phyloP scores from a whole-genome alignment of 2,329 filamentous ascomycete genomes.

The Trichoderma oligosporum region DNA sequence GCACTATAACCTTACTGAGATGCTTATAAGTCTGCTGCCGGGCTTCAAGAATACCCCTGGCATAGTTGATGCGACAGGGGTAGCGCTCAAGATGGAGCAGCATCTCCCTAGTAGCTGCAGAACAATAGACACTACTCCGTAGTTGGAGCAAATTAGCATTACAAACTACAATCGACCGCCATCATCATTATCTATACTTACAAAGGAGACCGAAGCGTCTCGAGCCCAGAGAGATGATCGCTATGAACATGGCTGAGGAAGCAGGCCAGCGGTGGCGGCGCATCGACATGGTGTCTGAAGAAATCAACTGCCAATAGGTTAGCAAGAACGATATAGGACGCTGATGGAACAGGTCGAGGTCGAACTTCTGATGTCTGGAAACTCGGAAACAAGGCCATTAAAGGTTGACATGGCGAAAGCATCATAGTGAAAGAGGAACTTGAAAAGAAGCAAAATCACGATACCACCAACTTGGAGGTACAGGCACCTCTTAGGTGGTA shows the following conservation, averaged over 20 bases:
- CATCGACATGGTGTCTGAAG: conserved; percentile 59
- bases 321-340: not conserved
- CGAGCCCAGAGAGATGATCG: conserved; percentile 80
- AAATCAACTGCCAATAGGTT: conserved; percentile 63
- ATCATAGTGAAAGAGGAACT: not conserved
- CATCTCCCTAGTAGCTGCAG: conserved; percentile 74
- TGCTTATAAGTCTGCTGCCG: conserved; percentile 72
- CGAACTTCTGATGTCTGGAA: conserved; percentile 69
- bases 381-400: conserved; percentile 67
- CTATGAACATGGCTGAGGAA: conserved; percentile 93
- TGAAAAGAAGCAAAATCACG: not conserved
- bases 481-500: too few relatives aligned
- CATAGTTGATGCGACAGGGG: conserved; percentile 76
- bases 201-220: conserved; percentile 73
- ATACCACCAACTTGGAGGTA: too few relatives aligned
- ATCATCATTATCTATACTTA: conserved; percentile 32
- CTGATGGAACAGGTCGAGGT: not conserved
- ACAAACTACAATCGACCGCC: not conserved
- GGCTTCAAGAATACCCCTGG: conserved; percentile 70
- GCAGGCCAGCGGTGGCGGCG: conserved; percentile 67
- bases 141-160: not conserved
- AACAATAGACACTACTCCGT: conserved; percentile 85
- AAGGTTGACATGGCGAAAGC: conserved; percentile 67
- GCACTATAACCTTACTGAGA: conserved; percentile 63
- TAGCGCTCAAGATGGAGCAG: conserved; percentile 76